Conservation (phyloP, 129 eudicot species). For the Flaveria brownii region DNA sequence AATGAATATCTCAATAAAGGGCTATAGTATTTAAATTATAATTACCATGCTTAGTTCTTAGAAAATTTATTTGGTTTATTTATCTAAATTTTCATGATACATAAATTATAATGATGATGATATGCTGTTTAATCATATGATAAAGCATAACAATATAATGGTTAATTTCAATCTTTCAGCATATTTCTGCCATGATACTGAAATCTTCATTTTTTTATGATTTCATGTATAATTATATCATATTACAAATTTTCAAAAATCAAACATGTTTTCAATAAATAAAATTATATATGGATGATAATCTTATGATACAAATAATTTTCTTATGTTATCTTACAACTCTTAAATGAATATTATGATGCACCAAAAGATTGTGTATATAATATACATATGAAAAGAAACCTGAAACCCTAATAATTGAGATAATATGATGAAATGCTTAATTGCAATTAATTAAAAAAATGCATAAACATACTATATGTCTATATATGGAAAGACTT, state of each 20-base stretch:
- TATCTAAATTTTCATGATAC: slow-evolving; percentile 16
- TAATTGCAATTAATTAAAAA: not conserved
- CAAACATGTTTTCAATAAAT: not conserved
- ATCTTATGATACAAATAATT: not conserved
- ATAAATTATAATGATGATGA: not conserved
- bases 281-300: not conserved
- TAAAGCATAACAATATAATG: not conserved
- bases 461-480: not conserved
- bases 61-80: not conserved
- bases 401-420: slow-evolving; percentile 5
- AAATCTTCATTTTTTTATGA: not conserved
- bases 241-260: not conserved
- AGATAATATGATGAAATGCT: not conserved
- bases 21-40: slow-evolving; percentile 17
- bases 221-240: not conserved
- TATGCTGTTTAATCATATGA: not conserved
- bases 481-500: not conserved
- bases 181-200: not conserved
- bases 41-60: not conserved
- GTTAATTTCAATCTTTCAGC: not conserved
- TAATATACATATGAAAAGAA: not conserved
- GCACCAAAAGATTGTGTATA: not conserved
- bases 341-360: not conserved
- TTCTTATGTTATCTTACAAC: not conserved
- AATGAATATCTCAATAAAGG: slow-evolving; percentile 28